phyloP scores from a whole-genome alignment of 805 yeast genomes.

The Zygosaccharomyces bisporus region DNA sequence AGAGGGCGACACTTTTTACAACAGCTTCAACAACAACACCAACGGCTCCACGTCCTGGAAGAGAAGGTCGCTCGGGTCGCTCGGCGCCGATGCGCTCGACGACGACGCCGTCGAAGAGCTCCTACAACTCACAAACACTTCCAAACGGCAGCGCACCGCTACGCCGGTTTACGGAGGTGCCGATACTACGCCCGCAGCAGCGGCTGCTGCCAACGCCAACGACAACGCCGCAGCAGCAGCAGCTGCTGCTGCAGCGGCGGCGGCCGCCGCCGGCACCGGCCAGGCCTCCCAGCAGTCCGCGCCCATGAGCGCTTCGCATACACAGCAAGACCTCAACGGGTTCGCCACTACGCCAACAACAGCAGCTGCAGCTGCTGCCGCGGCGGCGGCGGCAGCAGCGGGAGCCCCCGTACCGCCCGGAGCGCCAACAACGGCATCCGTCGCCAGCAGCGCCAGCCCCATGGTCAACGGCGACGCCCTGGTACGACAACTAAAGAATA shows the following conservation, averaged over 20 bases:
- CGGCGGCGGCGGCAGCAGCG: background rate
- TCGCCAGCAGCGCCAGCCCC: slow-evolving; percentile 6
- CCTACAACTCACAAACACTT: slow-evolving; percentile 27
- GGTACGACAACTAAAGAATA: slow-evolving; percentile 22
- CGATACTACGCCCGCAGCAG: background rate
- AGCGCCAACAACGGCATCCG: background rate
- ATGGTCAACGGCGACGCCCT: slow-evolving; percentile 16
- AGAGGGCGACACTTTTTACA: slow-evolving; percentile 16
- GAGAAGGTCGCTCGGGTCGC: slow-evolving; percentile 27
- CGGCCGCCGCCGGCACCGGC: background rate
- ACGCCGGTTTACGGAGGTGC: slow-evolving; percentile 11
- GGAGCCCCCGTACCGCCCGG: background rate
- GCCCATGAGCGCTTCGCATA: background rate
- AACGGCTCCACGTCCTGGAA: slow-evolving; percentile 19
- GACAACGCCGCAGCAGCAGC: slow-evolving; percentile 2
- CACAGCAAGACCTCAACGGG: slow-evolving; percentile 7
- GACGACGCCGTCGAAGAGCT: slow-evolving; percentile 33
- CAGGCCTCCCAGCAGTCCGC: slow-evolving; percentile 3
- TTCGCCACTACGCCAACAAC: slow-evolving; percentile 7
- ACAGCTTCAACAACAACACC: slow-evolving; percentile 6
- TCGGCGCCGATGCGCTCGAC: slow-evolving; percentile 27
- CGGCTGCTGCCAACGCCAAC: background rate
- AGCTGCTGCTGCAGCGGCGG: slow-evolving; percentile 1
- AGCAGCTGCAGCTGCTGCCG: background rate
- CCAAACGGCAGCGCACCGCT: slow-evolving; percentile 20